Base-by-base conservation (phyloP, 441 rosid species). In the Dalechampia spathulata region DNA sequence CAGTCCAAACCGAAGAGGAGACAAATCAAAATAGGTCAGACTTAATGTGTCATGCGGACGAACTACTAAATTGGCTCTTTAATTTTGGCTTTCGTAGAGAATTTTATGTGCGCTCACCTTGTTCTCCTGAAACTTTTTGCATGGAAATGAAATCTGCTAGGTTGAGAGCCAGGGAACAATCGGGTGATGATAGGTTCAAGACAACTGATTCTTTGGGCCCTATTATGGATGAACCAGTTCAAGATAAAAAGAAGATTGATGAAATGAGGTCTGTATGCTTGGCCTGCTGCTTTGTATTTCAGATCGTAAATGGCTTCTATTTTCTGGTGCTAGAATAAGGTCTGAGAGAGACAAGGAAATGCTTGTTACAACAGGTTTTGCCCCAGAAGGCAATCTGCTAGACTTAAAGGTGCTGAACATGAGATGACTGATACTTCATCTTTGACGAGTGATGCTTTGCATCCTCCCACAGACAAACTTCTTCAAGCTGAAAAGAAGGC, bases 171-270 rank as follows among this genome's bases (percentile, higher is more conserved):
- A 61, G 60, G 41, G 63, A 27, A 45, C 62, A 49, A 68, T 57
- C 64, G 8, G 43, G 55, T 47, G 65, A 68, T 48, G 67, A 65
- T 21, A 36, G 59, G 23, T 55, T 52, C 43, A 72, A 65, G 67
- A 73, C 28, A 19, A 51, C 28, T 20, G 57, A 65, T 52, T 63
- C 59, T 56, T 12, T 52, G 30, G 34, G 12, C 44, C 38, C 20
- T 26, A 16, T 32, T 65, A 37, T 32, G 1, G 55, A 30, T 52
- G 10, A 58, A 13, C 16, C 63, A 38, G 42, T 30, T 40, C 42
- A 46, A 37, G n/a, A 4, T 57, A 46, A 46, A 42, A 49, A 49
- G 44, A 41, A n/a, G 14, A 41, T 23, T 40, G 60, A 56, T 28
- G 50, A 20, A 23, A 52, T 32, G 47, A 68, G 67, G 68, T 68